Evolutionary conservation across 179 eudicot genomes (phyloP).

Genomic region (Beta lomatogona): DNA sequence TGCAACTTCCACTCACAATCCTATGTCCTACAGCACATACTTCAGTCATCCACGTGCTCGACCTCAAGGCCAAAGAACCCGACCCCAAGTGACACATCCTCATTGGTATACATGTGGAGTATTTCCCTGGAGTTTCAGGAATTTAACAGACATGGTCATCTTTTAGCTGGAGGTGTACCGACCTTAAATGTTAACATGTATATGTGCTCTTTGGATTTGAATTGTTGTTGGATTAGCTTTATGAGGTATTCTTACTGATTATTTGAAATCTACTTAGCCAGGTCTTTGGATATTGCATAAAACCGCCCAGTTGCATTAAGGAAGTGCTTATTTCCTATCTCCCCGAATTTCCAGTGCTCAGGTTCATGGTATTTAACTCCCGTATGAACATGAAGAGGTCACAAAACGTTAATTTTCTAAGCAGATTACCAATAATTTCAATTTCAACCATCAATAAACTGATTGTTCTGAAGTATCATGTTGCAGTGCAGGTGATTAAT

Average conservation of each 20-base stretch:
- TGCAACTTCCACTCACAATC: slow-evolving; percentile 30
- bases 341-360: slow-evolving; percentile 50
- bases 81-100: slow-evolving; percentile 42
- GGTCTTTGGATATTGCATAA: slow-evolving; percentile 48
- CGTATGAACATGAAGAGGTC: slow-evolving; percentile 23
- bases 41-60: slow-evolving; percentile 40
- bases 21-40: slow-evolving; percentile 41
- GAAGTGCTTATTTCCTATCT: slow-evolving; percentile 46
- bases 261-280: slow-evolving; percentile 43
- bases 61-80: slow-evolving; percentile 47
- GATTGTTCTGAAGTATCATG: background rate
- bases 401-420: background rate
- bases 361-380: slow-evolving; percentile 48
- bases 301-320: slow-evolving; percentile 49
- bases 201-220: background rate
- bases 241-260: slow-evolving; percentile 30
- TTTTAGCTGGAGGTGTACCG: background rate
- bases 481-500: background rate
- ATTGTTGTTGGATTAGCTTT: background rate
- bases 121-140: slow-evolving; percentile 27
- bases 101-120: slow-evolving; percentile 41
- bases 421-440: background rate
- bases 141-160: background rate
- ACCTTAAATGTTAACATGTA: background rate
- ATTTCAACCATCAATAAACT: background rate